Conservation (phyloP, 2,329 filamentous ascomycete genomes). For the Diaporthe sp. region DNA sequence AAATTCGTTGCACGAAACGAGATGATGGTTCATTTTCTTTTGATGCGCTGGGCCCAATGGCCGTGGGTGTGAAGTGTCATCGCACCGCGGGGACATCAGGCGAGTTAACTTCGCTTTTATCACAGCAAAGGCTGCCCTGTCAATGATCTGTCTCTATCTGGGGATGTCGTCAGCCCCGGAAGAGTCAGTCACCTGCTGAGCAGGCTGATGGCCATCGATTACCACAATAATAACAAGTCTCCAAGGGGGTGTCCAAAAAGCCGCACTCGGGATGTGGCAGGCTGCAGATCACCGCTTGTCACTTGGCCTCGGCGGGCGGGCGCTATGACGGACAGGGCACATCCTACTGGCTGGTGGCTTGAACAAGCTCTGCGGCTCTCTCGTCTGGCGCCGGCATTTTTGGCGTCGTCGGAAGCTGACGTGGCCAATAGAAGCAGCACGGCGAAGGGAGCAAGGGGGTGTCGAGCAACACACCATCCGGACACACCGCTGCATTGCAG, state of each 20-base stretch:
- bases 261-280: neutral
- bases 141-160: neutral
- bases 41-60: constrained; percentile 14
- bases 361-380: constrained; percentile 30
- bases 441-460: neutral
- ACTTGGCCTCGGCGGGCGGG: neutral
- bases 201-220: neutral
- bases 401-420: constrained; percentile 17
- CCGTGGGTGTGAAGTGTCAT: neutral
- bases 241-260: neutral
- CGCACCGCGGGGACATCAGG: too few relatives aligned
- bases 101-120: neutral
- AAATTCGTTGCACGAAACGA: neutral
- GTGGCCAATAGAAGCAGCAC: constrained; percentile 17
- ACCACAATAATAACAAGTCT: neutral
- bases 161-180: neutral
- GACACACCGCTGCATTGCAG: constrained; percentile 29
- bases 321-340: neutral
- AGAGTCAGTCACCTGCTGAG: neutral
- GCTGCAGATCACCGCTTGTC: constrained; percentile 6
- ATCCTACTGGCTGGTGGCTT: constrained; percentile 4
- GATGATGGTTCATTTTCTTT: constrained; percentile 11
- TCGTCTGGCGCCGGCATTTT: neutral
- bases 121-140: neutral
- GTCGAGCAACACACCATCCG: constrained; percentile 17